Evolutionary conservation across 768 basidiomycete genomes (phyloP).

Genomic region (Astraeus odoratus): DNA sequence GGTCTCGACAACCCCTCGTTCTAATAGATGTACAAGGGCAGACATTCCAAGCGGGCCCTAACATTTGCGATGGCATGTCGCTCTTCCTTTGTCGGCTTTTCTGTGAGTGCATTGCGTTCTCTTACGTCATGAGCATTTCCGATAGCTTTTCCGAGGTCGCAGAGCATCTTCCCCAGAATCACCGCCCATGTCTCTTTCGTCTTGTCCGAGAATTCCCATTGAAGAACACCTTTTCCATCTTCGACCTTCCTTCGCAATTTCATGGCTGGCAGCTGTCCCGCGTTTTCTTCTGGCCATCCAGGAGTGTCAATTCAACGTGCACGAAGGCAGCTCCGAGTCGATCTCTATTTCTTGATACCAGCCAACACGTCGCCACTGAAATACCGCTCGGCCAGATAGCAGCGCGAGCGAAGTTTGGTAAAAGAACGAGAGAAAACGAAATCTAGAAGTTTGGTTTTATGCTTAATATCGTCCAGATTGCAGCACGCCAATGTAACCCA

Average conservation of each 20-base stretch:
- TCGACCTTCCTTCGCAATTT: background rate
- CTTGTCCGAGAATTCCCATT: background rate
- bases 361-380: background rate
- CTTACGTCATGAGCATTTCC: background rate
- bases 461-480: background rate
- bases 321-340: background rate
- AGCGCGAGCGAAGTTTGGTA: background rate
- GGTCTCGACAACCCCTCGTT: background rate
- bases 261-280: background rate
- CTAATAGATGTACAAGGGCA: background rate
- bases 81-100: background rate
- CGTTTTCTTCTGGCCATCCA: background rate
- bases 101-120: background rate
- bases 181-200: background rate
- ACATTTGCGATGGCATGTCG: background rate
- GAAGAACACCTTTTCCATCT: background rate
- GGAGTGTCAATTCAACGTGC: background rate
- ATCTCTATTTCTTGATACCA: background rate
- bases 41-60: background rate
- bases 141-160: background rate
- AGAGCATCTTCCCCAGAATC: background rate
- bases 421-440: background rate
- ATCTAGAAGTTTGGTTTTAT: background rate
- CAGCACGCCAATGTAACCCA: background rate
- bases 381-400: background rate